Evolutionary conservation across 1,284 basidiomycete species (phyloP).

Genomic region (Anthracocystis panici-leucophaei): DNA sequence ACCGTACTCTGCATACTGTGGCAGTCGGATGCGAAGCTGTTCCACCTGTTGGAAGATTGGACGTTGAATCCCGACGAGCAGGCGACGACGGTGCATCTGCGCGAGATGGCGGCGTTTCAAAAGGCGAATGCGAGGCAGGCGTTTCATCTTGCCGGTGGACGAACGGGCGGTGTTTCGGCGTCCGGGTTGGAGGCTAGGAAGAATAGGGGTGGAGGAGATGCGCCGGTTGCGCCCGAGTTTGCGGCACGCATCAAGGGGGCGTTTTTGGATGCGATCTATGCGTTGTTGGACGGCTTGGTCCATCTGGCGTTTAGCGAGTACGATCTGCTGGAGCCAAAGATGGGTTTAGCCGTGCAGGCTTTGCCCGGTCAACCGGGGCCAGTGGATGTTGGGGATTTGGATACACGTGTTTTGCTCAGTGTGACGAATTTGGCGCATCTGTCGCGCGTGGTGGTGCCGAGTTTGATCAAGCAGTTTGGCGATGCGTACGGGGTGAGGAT

Average conservation of each 20-base stretch:
- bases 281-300: conserved; percentile 88
- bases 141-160: conserved; percentile 85
- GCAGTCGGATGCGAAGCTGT: conserved; percentile 84
- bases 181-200: conserved; percentile 35
- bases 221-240: conserved; percentile 53
- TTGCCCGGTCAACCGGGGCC: conserved; percentile 43
- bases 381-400: conserved; percentile 71
- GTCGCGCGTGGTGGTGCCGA: conserved; percentile 78
- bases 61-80: conserved; percentile 73
- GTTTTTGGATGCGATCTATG: conserved; percentile 88
- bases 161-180: conserved; percentile 58
- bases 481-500: conserved; percentile 81
- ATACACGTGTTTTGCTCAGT: conserved; percentile 87
- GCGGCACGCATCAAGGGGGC: conserved; percentile 81
- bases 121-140: conserved; percentile 81
- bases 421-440: conserved; percentile 89
- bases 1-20: conserved; percentile 84
- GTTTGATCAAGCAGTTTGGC: conserved; percentile 83
- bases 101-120: conserved; percentile 85
- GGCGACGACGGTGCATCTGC: conserved; percentile 75
- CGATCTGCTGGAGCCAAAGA: conserved; percentile 57
- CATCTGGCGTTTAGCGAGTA: conserved; percentile 78
- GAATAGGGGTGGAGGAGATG: conserved; percentile 10
- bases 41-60: conserved; percentile 91
- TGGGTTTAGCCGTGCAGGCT: conserved; percentile 44